A percentile compares a stretch with the other conserved stretches of the same genome.
Conservation (phyloP, 2,329 filamentous ascomycete species). For the Cladosporium sp. region DNA sequence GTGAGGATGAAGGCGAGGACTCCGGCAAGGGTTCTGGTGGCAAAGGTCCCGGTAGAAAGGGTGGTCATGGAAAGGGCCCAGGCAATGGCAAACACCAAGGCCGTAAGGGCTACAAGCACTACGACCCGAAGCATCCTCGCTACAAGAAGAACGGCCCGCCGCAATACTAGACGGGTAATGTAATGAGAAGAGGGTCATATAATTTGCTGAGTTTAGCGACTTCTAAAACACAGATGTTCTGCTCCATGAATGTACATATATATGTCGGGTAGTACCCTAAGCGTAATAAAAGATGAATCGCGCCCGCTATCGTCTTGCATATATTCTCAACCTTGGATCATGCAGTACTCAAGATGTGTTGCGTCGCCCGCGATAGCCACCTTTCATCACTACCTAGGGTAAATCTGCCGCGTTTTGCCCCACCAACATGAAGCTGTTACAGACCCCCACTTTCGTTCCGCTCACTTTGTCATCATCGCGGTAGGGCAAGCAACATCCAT, state of each 20-base stretch:
- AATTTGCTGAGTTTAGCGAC: neutral
- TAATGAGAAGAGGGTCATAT: neutral
- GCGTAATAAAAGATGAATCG: no score
- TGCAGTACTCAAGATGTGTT: no score
- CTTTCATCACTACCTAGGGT: neutral
- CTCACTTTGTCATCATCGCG: neutral
- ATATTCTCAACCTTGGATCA: no score
- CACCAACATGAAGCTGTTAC: neutral
- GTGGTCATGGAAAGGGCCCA: constrained; percentile 15
- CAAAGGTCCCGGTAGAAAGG: constrained; percentile 14
- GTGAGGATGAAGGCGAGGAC: constrained; percentile 11
- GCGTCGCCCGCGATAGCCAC: no score
- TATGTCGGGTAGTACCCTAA: no score
- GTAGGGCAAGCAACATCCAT: no score
- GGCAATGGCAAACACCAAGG: constrained; percentile 15
- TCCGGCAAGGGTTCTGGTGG: constrained; percentile 15
- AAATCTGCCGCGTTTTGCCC: neutral
- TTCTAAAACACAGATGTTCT: no score
- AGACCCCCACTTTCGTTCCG: neutral
- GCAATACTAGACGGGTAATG: neutral
- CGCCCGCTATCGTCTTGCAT: no score
- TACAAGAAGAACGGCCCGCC: constrained; percentile 11
- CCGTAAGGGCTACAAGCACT: constrained; percentile 13
- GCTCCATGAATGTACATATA: neutral
- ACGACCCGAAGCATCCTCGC: constrained; percentile 6